A percentile compares a stretch with the other conserved stretches of the same genome.
Evolutionary conservation across 768 basidiomycete genomes (phyloP).

Genomic region (Amanita inopinata): DNA sequence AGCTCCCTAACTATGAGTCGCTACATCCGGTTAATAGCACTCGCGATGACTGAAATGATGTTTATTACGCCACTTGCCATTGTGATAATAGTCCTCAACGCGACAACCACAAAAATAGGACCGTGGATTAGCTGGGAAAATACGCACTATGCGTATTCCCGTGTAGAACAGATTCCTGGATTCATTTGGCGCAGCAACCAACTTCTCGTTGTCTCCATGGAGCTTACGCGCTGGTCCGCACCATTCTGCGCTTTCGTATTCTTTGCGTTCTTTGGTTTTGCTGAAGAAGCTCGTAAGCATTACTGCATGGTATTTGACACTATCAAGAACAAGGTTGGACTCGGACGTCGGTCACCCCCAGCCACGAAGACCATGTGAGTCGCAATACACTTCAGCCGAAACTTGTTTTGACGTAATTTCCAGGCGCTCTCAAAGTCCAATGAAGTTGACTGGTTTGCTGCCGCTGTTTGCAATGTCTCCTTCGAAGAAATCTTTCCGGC

Average conservation of each 20-base stretch:
- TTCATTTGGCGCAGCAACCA: slow-evolving; percentile 28
- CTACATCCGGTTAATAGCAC: slow-evolving; percentile 42
- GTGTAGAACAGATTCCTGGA: slow-evolving; percentile 27
- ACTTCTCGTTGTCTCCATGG: slow-evolving; percentile 14
- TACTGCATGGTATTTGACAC: too few species aligned
- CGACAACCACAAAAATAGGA: slow-evolving; percentile 11
- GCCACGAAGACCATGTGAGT: too few species aligned
- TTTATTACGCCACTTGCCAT: slow-evolving; percentile 28
- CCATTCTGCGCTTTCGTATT: slow-evolving; percentile 34
- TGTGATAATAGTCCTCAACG: slow-evolving; percentile 21
- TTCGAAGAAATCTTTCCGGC: too few species aligned
- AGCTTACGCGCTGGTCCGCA: slow-evolving; percentile 33
- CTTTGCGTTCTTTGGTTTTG: slow-evolving; percentile 44
- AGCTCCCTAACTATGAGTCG: slow-evolving; percentile 28
- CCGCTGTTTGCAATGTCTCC: too few species aligned
- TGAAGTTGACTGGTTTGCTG: too few species aligned
- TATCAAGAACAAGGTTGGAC: too few species aligned
- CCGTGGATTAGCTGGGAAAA: slow-evolving; percentile 41
- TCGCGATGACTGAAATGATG: slow-evolving; percentile 30
- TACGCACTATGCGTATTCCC: slow-evolving; percentile 40
- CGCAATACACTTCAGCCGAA: too few species aligned
- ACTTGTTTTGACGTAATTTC: too few species aligned
- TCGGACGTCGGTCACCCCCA: too few species aligned
- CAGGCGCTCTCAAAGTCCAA: too few species aligned
- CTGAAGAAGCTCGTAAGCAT: too few species aligned